These are phyloP conservation scores for Bonia amplexicaulis DNA, from an alignment of 176 grass and related monocot genomes.

Conservation along the genomic window DNA sequence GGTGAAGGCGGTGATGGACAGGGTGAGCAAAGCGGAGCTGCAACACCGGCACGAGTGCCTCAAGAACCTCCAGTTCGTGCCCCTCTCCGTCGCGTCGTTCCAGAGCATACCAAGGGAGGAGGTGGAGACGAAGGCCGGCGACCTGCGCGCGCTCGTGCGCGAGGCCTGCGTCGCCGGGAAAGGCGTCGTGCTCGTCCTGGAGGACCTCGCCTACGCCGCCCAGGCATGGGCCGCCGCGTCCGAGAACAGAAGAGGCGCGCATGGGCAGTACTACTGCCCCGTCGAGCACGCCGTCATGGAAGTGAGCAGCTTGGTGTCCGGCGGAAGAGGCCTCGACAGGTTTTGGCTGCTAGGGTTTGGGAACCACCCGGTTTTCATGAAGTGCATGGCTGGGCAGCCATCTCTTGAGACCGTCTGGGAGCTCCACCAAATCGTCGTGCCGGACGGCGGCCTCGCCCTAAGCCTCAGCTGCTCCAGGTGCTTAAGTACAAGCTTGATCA, in stretches of 20 bases:
- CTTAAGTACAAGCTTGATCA: background rate
- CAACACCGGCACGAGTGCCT: conserved; percentile 39
- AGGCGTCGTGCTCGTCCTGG: conserved; percentile 59
- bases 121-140: conserved; percentile 48
- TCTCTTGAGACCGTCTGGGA: conserved; percentile 69
- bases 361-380: conserved; percentile 48
- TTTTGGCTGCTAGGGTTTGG: conserved; percentile 72
- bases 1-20: conserved; percentile 72
- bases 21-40: conserved; percentile 60
- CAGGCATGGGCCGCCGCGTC: conserved; percentile 44
- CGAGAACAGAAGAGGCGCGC: conserved; percentile 17
- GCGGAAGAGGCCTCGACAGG: conserved; percentile 20
- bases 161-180: conserved; percentile 44
- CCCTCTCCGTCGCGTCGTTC: conserved; percentile 50
- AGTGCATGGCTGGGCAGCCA: conserved; percentile 48
- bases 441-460: conserved; percentile 38
- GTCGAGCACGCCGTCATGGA: conserved; percentile 83
- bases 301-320: conserved; percentile 47
- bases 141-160: conserved; percentile 54
- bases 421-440: conserved; percentile 50
- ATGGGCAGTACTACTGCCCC: conserved; percentile 47
- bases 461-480: conserved; percentile 55
- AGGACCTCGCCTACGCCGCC: conserved; percentile 67
- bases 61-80: conserved; percentile 66
- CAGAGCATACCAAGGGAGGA: conserved; percentile 43